phyloP scores from a whole-genome alignment of 2,329 filamentous ascomycete genomes.

The Alternaria triticina region DNA sequence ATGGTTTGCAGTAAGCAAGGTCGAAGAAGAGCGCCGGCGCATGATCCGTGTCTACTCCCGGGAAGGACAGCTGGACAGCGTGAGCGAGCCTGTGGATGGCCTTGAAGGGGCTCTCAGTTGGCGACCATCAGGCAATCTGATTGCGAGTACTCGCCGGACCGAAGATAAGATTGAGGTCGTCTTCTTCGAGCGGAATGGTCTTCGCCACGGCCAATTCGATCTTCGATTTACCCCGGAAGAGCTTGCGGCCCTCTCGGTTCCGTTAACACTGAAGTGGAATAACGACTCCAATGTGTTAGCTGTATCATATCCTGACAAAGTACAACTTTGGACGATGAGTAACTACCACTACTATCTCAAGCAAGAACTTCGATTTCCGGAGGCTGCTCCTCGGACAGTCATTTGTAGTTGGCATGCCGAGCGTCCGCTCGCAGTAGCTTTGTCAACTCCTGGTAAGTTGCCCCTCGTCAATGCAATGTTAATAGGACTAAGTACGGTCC shows the following conservation, averaged over 20 bases:
- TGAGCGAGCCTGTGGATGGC: constrained; percentile 91
- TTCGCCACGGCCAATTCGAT: constrained; percentile 94
- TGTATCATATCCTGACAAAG: constrained; percentile 72
- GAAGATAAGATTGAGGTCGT: constrained; percentile 76
- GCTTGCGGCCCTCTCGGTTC: constrained; percentile 59
- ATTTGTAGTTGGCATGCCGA: constrained; percentile 78
- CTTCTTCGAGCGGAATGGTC: constrained; percentile 97
- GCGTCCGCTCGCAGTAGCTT: constrained; percentile 72
- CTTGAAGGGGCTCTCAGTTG: constrained; percentile 89
- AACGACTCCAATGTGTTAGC: constrained; percentile 89
- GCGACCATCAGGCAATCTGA: constrained; percentile 87
- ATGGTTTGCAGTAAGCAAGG: constrained; percentile 83
- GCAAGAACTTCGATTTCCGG: constrained; percentile 69
- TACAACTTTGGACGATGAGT: constrained; percentile 96
- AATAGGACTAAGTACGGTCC: not conserved
- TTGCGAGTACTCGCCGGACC: constrained; percentile 83
- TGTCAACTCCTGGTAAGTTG: constrained; percentile 49
- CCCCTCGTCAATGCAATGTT: not conserved
- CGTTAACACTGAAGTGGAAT: constrained; percentile 82
- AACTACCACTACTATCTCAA: constrained; percentile 99
- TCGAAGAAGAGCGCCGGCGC: constrained; percentile 73
- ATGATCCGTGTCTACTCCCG: constrained; percentile 89
- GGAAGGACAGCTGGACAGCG: constrained; percentile 88
- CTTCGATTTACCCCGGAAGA: constrained; percentile 71
- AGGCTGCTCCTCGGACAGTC: constrained; percentile 18